Evolutionary conservation across 345 rosid genomes (phyloP).

Genomic region (Camelina neglecta): DNA sequence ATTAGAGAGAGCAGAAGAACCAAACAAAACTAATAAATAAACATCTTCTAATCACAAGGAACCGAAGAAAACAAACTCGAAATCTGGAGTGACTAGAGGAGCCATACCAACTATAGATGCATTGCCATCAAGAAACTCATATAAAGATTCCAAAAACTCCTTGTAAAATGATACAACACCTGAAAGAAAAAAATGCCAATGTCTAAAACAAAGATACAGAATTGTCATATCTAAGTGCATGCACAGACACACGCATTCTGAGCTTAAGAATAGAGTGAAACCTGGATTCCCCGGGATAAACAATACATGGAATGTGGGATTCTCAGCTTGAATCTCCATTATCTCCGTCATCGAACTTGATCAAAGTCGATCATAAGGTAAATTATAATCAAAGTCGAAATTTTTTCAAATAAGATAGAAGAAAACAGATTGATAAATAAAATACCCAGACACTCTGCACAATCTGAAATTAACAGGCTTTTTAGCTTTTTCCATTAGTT

Average conservation of each 20-base stretch:
- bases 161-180: slow-evolving; percentile 79
- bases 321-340: slow-evolving; percentile 67
- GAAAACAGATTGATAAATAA: not conserved
- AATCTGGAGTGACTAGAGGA: not conserved
- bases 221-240: not conserved
- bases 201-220: not conserved
- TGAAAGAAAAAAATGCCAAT: slow-evolving; percentile 37
- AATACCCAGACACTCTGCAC: slow-evolving; percentile 71
- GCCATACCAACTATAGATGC: slow-evolving; percentile 63
- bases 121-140: slow-evolving; percentile 63
- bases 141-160: slow-evolving; percentile 74
- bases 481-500: slow-evolving; percentile 41
- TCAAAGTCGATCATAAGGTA: not conserved
- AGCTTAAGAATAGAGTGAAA: slow-evolving; percentile 18
- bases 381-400: slow-evolving; percentile 2
- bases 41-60: not conserved
- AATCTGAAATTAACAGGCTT: slow-evolving; percentile 53
- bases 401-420: not conserved
- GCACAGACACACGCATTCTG: not conserved
- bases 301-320: slow-evolving; percentile 64
- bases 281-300: slow-evolving; percentile 94
- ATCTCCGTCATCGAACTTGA: slow-evolving; percentile 68
- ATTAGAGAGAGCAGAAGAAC: slow-evolving; percentile 26
- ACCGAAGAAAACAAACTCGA: slow-evolving; percentile 12
- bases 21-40: slow-evolving; percentile 10